These are phyloP conservation scores for Mariannaea sp. DNA, from an alignment of 2,329 filamentous ascomycete species.

Conservation along the genomic window DNA sequence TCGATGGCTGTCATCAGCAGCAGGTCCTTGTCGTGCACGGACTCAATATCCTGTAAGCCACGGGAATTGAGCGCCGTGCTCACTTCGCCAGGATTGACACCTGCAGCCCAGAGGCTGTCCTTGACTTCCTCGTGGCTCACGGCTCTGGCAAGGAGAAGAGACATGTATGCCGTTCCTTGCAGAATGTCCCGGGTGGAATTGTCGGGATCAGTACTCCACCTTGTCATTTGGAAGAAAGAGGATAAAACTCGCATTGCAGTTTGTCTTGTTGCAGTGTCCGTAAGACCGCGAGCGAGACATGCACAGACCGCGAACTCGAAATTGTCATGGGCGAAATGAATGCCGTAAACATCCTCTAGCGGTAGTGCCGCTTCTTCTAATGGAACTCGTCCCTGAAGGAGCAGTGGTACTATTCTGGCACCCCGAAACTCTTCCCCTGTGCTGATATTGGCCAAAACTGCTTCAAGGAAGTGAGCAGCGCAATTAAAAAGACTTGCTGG, in stretches of 20 bases:
- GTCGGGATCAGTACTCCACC: constrained; percentile 27
- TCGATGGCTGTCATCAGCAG: constrained; percentile 67
- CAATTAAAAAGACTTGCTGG: constrained; percentile 68
- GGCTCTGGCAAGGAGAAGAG: constrained; percentile 62
- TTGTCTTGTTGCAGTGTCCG: constrained; percentile 63
- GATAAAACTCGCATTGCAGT: constrained; percentile 65
- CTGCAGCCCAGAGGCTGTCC: constrained; percentile 65
- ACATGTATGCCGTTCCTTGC: constrained; percentile 61
- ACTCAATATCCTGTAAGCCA: constrained; percentile 42
- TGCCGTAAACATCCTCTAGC: constrained; percentile 68
- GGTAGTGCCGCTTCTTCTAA: constrained; percentile 66
- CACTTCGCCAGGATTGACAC: constrained; percentile 52
- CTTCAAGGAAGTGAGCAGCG: constrained; percentile 66
- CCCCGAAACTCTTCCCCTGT: constrained; percentile 63
- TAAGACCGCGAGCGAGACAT: constrained; percentile 66
- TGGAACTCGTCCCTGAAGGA: constrained; percentile 64
- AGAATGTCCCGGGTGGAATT: constrained; percentile 26
- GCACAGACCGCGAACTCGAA: constrained; percentile 72
- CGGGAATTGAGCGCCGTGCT: constrained; percentile 31
- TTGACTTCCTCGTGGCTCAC: constrained; percentile 63
- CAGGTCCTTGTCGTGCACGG: constrained; percentile 64
- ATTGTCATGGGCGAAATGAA: constrained; percentile 66
- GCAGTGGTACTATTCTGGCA: constrained; percentile 61
- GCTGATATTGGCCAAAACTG: constrained; percentile 67
- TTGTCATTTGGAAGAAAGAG: constrained; percentile 58